phyloP scores from a whole-genome alignment of 75 land plant species.

The Azolla pinnata region DNA sequence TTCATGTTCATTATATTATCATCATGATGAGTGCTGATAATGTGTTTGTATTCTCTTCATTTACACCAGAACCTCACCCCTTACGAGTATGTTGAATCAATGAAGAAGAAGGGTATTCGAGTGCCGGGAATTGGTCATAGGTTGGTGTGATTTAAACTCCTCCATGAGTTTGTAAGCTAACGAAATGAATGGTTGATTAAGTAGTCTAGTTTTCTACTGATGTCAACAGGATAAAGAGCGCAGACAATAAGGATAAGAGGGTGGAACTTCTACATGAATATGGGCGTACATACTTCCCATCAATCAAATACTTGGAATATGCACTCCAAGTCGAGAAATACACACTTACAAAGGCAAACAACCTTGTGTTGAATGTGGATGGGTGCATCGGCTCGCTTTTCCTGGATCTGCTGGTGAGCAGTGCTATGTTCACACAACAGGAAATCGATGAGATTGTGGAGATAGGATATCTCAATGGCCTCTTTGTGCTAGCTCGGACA shows the following conservation, averaged over 20 bases:
- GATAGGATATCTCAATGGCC: constrained; percentile 95
- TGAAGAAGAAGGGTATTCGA: constrained; percentile 98
- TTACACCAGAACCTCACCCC: constrained; percentile 52
- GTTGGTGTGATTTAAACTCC: constrained; percentile 24
- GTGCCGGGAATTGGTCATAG: constrained; percentile 99
- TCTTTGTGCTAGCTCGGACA: constrained; percentile 94
- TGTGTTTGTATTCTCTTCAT: neutral
- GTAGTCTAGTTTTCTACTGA: neutral
- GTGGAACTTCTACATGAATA: constrained; percentile 81
- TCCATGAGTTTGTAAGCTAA: too few species aligned
- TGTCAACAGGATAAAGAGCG: constrained; percentile 77
- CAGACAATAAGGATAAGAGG: constrained; percentile 96
- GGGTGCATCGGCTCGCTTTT: constrained; percentile 96
- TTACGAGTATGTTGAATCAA: constrained; percentile 88
- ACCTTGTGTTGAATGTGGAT: constrained; percentile 91
- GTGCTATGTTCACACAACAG: constrained; percentile 90
- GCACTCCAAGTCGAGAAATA: constrained; percentile 91
- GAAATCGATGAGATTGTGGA: constrained; percentile 92
- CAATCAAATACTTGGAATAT: constrained; percentile 96
- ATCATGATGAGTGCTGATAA: neutral
- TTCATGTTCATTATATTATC: constrained; percentile 1
- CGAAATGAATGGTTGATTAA: too few species aligned
- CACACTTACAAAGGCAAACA: constrained; percentile 86
- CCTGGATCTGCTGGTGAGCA: constrained; percentile 79
- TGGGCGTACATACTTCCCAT: constrained; percentile 76